Percentiles rank a stretch among this genome's conserved stretches.
phyloP scores from a whole-genome alignment of 2,329 filamentous ascomycete genomes.

The Aspergillus candidus region DNA sequence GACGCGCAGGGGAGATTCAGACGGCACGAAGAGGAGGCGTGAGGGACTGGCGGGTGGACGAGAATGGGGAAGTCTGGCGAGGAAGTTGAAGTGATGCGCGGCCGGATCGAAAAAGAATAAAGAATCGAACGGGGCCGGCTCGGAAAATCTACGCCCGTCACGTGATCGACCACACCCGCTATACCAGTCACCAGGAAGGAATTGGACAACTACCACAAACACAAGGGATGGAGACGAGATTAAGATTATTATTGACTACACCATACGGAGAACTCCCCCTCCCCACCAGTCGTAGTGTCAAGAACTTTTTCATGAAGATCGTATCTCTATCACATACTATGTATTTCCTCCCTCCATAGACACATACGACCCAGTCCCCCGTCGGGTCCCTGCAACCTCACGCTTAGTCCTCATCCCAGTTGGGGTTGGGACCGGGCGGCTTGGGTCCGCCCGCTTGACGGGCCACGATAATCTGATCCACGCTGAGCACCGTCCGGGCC shows the following conservation, averaged over 20 bases:
- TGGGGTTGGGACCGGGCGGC: conserved; percentile 86
- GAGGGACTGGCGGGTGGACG: conserved; percentile 1
- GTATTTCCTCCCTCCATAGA: conserved; percentile 7
- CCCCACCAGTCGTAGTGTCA: conserved; percentile 1
- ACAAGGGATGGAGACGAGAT: too few species aligned
- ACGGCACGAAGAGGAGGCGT: conserved; percentile 9
- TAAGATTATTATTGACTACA: neutral
- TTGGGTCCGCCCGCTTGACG: conserved; percentile 96
- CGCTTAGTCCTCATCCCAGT: conserved; percentile 61
- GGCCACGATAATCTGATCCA: conserved; percentile 98
- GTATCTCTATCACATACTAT: conserved; percentile 24
- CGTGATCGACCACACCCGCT: conserved; percentile 16
- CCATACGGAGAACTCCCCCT: too few species aligned
- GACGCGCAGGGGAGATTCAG: conserved; percentile 10
- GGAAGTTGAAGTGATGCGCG: neutral
- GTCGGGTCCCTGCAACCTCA: conserved; percentile 8
- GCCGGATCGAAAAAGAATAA: conserved; percentile 4
- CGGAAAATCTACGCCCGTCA: conserved; percentile 30
- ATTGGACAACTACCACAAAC: too few species aligned
- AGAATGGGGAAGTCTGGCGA: neutral
- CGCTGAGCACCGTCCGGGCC: conserved; percentile 85
- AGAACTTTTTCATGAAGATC: conserved; percentile 26
- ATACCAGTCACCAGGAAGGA: too few species aligned
- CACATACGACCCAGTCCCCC: conserved; percentile 5
- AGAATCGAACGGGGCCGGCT: conserved; percentile 5